phyloP scores from a whole-genome alignment of 495 filamentous ascomycete genomes.

The Talaromyces adpressus region DNA sequence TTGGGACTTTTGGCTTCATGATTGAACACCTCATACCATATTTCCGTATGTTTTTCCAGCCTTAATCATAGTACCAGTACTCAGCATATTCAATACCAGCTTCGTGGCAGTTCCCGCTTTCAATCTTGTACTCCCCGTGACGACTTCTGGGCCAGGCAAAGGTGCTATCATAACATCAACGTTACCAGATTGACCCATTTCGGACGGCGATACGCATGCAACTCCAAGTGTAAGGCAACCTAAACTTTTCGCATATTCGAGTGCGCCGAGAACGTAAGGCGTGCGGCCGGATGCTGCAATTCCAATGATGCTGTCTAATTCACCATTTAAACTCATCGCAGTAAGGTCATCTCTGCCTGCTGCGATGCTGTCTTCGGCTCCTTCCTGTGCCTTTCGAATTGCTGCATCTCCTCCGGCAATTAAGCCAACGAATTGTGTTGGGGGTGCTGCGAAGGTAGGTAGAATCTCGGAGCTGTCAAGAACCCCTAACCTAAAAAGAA shows the following conservation, averaged over 20 bases:
- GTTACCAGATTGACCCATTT: constrained; percentile 18
- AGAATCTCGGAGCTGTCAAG: constrained; percentile 34
- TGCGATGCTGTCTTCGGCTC: constrained; percentile 27
- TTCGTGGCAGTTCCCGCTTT: constrained; percentile 35
- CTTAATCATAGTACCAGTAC: constrained; percentile 32
- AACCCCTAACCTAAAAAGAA: constrained; percentile 28
- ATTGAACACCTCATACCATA: constrained; percentile 18
- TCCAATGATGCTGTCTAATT: constrained; percentile 28
- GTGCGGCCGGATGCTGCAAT: constrained; percentile 37
- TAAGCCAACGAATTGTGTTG: constrained; percentile 26
- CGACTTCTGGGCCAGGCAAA: constrained; percentile 28
- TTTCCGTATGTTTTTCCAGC: constrained; percentile 35
- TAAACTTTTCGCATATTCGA: constrained; percentile 23
- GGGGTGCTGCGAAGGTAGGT: constrained; percentile 30
- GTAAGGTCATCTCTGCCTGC: constrained; percentile 20
- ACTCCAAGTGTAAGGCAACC: constrained; percentile 29
- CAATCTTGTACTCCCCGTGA: constrained; percentile 33
- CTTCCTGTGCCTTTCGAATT: constrained; percentile 32
- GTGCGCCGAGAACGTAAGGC: constrained; percentile 31
- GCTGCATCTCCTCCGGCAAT: constrained; percentile 34
- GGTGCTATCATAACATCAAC: constrained; percentile 26
- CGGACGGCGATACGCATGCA: constrained; percentile 25
- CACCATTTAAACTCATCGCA: constrained; percentile 18
- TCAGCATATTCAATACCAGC: constrained; percentile 33
- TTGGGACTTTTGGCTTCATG: not conserved